Evolutionary conservation across 2,329 filamentous ascomycete genomes (phyloP).

Genomic region (Xylaria sp.): DNA sequence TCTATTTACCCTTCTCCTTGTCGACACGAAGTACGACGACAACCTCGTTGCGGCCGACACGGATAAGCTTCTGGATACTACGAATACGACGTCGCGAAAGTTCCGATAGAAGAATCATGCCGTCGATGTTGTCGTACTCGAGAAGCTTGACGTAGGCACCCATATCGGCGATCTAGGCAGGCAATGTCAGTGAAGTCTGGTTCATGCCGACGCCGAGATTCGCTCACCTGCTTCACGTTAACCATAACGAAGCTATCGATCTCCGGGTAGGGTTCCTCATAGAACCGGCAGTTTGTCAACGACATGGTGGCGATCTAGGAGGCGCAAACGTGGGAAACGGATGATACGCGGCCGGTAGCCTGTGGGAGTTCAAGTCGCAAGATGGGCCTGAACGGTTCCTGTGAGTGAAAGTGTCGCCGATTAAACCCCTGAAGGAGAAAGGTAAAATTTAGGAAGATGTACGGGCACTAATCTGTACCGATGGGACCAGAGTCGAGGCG

Average conservation of each 20-base stretch:
- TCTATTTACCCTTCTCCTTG: conserved; percentile 81
- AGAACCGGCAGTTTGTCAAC: conserved; percentile 94
- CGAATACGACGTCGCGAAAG: conserved; percentile 96
- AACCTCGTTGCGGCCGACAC: conserved; percentile 95
- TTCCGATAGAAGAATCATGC: conserved; percentile 98
- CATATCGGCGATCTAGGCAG: conserved; percentile 88
- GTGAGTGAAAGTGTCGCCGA: not conserved
- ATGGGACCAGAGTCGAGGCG: conserved; percentile 7
- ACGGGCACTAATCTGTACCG: conserved; percentile 4
- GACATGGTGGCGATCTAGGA: conserved; percentile 63
- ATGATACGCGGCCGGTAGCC: conserved; percentile 23
- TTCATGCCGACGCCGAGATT: conserved; percentile 7
- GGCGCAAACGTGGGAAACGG: conserved; percentile 19
- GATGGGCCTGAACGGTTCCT: not conserved
- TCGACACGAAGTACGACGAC: conserved; percentile 98
- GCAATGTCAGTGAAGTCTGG: conserved; percentile 8
- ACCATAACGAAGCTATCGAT: conserved; percentile 99
- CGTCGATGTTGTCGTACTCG: conserved; percentile 99
- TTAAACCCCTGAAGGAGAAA: not conserved
- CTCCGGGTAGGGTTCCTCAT: conserved; percentile 96
- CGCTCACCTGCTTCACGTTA: conserved; percentile 86
- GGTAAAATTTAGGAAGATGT: not conserved
- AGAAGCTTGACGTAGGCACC: conserved; percentile 98
- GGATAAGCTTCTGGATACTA: conserved; percentile 98
- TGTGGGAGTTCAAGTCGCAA: conserved; percentile 13